Evolutionary conservation across 2,329 filamentous ascomycete genomes (phyloP), one percentile per base, ranked within the genome.

Genomic region (Talaromyces verruculosus): DNA sequence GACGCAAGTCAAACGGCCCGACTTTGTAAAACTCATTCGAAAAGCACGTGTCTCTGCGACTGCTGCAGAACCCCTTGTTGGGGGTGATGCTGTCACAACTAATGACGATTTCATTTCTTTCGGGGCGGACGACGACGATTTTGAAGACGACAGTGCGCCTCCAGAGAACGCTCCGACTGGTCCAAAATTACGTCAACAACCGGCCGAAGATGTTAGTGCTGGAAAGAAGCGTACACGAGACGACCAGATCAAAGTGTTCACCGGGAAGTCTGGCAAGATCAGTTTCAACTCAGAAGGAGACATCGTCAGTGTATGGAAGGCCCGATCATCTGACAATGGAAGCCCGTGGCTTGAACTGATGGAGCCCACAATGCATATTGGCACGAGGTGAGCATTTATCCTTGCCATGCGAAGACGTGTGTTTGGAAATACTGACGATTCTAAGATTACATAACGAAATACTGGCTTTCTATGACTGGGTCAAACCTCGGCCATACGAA

Each of bases 51-150:
- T 93, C 39, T 86, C 89, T 43, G 79, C 82, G 2, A 68, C 63
- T 33, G 77, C 80, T 5, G 74, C 79, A 10, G 79, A 82, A 39
- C 79, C 82, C 30, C 82, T 84, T 35, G 77, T 82, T 0, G 79
- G 82, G 11, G 79, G 84, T 0, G 83, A 87, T 25, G 82, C 84
- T 1, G 85, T 88, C 57, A 83, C 84, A 0, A 76, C 78, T 11
- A 84, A 84, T 25, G 89, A 91, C 66, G 94, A 99, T 70, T 98
- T 97, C 74, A 97, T 99, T 64, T 96, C 94, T 0, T 91, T 94
- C 67, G 90, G 89, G 70, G 83, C 91, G 53, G 85, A 85, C 57
- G 87, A 89, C 63, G 84, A 85, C 30, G 83, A 85, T 47, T 80
- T 81, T 22, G 60, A n/a, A 1, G 72, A 76, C 30, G 70, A 74